These are phyloP conservation scores for Trifolium repens DNA, from an alignment of 306 rosid species.

Conservation along the genomic window DNA sequence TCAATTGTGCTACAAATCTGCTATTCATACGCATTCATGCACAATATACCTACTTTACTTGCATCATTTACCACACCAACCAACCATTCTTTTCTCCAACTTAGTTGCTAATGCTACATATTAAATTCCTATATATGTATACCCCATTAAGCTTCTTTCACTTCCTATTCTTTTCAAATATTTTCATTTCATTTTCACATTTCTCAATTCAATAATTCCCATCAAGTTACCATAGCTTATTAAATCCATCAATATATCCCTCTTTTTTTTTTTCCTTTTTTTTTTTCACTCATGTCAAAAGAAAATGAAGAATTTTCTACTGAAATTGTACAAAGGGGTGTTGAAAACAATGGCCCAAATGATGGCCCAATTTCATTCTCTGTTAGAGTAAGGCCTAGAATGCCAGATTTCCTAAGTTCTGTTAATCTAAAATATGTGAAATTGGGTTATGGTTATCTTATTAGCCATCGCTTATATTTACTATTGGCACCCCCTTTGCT, in stretches of 20 bases:
- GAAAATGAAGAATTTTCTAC: conserved; percentile 54
- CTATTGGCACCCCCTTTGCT: conserved; percentile 42
- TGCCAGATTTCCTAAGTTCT: conserved; percentile 58
- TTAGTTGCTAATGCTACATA: not conserved
- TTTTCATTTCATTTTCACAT: conserved; percentile 8
- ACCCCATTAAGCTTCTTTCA: conserved; percentile 30
- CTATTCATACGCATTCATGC: conserved; percentile 53
- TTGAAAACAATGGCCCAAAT: conserved; percentile 40
- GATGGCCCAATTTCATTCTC: conserved; percentile 49
- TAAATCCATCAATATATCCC: not conserved
- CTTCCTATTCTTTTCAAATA: conserved; percentile 23
- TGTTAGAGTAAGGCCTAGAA: conserved; percentile 46
- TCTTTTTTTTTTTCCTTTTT: not conserved
- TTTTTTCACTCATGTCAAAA: conserved; percentile 39
- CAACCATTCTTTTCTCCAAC: not conserved
- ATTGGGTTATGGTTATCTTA: conserved; percentile 57
- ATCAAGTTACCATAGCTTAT: conserved; percentile 1
- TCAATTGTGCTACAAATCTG: conserved; percentile 48
- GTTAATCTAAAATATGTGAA: conserved; percentile 58
- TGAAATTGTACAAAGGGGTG: conserved; percentile 48
- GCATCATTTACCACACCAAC: not conserved
- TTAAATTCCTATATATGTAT: conserved; percentile 23
- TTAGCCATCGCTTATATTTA: conserved; percentile 42
- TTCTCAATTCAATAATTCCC: not conserved
- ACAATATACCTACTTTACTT: conserved; percentile 26